A percentile compares a stretch with the other conserved stretches of the same genome.
Conservation (phyloP, 169 alveolate species). For the Plasmodium falciparum region DNA sequence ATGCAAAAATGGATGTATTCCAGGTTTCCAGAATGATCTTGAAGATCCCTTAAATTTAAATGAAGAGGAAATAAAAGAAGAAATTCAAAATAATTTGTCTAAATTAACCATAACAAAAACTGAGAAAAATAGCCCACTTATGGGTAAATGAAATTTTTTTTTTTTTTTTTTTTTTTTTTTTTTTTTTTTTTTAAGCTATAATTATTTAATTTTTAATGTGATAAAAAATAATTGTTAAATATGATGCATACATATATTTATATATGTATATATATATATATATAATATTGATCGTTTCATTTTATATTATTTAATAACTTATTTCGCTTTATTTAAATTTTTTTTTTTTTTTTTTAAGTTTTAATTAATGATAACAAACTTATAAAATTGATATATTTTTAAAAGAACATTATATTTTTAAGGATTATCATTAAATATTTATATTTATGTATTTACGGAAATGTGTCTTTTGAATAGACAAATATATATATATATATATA, state of each 20-base stretch:
- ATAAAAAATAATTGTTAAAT: too few relatives aligned
- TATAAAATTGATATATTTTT: conserved; percentile 32
- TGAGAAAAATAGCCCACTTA: neutral
- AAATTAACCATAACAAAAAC: conserved; percentile 27
- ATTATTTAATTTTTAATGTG: too few relatives aligned
- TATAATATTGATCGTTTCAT: neutral
- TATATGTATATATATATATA: neutral
- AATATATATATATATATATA: neutral
- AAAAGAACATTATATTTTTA: conserved; percentile 51
- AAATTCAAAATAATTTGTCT: conserved; percentile 34
- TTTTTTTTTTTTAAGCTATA: too few relatives aligned
- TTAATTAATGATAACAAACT: conserved; percentile 4
- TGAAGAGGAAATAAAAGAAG: conserved; percentile 42
- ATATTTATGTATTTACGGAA: too few relatives aligned
- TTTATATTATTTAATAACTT: neutral
- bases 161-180: too few relatives aligned
- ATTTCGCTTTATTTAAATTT: neutral
- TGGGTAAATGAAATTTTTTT: neutral
- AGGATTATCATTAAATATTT: conserved; percentile 4
- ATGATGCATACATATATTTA: too few relatives aligned
- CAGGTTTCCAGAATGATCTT: conserved; percentile 48
- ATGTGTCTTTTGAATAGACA: neutral
- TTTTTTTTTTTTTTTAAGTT: conserved; percentile 37
- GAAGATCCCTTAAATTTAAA: conserved; percentile 29
- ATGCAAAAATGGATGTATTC: conserved; percentile 65